Evolutionary conservation across 1,284 basidiomycete genomes (phyloP).

Genomic region (Boletus smithii): DNA sequence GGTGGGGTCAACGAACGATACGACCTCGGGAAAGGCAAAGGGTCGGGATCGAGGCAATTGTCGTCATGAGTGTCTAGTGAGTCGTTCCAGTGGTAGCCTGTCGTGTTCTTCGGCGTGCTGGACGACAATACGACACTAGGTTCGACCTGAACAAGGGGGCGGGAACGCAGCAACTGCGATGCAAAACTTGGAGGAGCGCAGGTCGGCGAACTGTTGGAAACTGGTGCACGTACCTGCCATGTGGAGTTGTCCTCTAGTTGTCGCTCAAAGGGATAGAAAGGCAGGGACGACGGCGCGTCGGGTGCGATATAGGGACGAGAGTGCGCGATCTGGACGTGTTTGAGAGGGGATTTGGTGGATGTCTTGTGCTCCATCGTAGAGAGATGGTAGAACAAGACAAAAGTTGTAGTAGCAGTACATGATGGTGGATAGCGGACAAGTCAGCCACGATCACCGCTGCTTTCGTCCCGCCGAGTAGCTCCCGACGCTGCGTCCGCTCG

Average conservation of each 20-base stretch:
- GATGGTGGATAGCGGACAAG: constrained; percentile 8
- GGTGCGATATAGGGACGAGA: constrained; percentile 15
- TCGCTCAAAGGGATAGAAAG: constrained; percentile 10
- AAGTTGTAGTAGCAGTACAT: constrained; percentile 1
- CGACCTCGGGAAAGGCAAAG: not conserved
- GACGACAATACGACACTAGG: too few species aligned
- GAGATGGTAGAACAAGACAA: not conserved
- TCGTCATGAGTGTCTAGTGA: too few species aligned
- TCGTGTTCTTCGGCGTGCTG: not conserved
- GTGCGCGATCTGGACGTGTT: constrained; percentile 10
- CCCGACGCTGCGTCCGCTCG: constrained; percentile 8
- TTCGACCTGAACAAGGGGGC: not conserved
- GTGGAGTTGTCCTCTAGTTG: not conserved
- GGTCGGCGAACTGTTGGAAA: not conserved
- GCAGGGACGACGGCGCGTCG: constrained; percentile 5
- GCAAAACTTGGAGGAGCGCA: constrained; percentile 2
- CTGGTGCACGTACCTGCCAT: not conserved
- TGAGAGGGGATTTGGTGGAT: not conserved
- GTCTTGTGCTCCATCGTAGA: constrained; percentile 11
- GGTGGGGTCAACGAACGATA: constrained; percentile 17
- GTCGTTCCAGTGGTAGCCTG: not conserved
- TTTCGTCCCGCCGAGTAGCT: too few species aligned
- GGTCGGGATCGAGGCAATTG: too few species aligned
- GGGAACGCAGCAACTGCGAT: constrained; percentile 5
- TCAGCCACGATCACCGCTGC: constrained; percentile 18